phyloP scores from a whole-genome alignment of 2,329 filamentous ascomycete species.

The Ascochyta pisi region DNA sequence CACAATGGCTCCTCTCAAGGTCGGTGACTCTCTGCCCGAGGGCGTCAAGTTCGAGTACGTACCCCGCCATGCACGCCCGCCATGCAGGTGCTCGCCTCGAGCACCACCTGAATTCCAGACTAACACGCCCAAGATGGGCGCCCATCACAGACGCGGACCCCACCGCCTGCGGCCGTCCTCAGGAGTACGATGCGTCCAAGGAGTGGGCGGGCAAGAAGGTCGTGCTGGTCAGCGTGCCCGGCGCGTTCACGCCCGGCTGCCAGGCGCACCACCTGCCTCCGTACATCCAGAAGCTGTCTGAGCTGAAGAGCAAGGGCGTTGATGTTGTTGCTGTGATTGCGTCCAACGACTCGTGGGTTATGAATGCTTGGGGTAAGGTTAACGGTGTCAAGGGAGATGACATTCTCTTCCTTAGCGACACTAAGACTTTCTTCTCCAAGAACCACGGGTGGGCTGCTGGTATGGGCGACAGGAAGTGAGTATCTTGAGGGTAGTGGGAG shows the following conservation, averaged over 20 bases:
- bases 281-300: slow-evolving; percentile 74
- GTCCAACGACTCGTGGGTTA: slow-evolving; percentile 85
- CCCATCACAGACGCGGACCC: slow-evolving; percentile 76
- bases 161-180: slow-evolving; percentile 78
- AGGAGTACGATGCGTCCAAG: slow-evolving; percentile 80
- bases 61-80: neutral
- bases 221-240: slow-evolving; percentile 72
- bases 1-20: slow-evolving; percentile 72
- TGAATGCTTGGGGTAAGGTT: slow-evolving; percentile 90
- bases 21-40: slow-evolving; percentile 82
- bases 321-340: slow-evolving; percentile 83
- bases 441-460: slow-evolving; percentile 76
- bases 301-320: slow-evolving; percentile 80
- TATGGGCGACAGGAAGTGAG: slow-evolving; percentile 69
- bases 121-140: slow-evolving; percentile 66
- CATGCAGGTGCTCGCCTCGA: slow-evolving; percentile 10
- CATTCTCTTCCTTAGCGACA: slow-evolving; percentile 80
- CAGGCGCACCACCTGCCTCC: slow-evolving; percentile 80
- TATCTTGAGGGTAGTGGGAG: neutral
- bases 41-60: slow-evolving; percentile 77
- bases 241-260: slow-evolving; percentile 73
- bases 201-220: slow-evolving; percentile 75
- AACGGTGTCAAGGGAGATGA: slow-evolving; percentile 77
- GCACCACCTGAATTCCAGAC: neutral
- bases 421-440: slow-evolving; percentile 75